These are phyloP conservation scores for Apiospora kogelbergensis DNA, from an alignment of 2,329 filamentous ascomycete genomes.

Conservation along the genomic window DNA sequence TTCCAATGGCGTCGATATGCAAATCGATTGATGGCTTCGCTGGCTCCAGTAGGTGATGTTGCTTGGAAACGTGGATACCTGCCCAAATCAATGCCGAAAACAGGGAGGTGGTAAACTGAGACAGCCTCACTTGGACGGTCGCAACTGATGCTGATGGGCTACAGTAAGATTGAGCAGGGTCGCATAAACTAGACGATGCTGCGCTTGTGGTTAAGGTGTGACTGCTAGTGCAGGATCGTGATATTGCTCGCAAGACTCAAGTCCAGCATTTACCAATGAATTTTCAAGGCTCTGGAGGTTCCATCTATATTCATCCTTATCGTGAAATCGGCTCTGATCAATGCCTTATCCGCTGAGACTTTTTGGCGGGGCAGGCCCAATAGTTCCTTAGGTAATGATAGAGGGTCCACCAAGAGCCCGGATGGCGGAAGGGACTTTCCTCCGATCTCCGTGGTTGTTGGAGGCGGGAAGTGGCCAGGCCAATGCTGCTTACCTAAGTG, in stretches of 20 bases:
- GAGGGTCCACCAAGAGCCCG: background rate
- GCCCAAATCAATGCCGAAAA: background rate
- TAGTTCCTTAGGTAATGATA: background rate
- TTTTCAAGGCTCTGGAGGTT: slow-evolving; percentile 8
- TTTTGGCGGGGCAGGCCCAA: slow-evolving; percentile 1
- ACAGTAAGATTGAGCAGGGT: background rate
- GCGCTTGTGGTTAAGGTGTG: background rate
- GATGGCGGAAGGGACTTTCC: background rate
- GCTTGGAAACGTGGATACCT: slow-evolving; percentile 5
- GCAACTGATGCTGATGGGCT: background rate
- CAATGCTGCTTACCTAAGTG: background rate
- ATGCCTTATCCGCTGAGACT: slow-evolving; percentile 2
- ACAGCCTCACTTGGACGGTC: background rate
- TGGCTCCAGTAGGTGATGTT: slow-evolving; percentile 9
- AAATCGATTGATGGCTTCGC: slow-evolving; percentile 7
- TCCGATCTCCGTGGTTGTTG: background rate
- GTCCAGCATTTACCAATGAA: slow-evolving; percentile 10
- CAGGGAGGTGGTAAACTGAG: background rate
- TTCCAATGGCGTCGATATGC: slow-evolving; percentile 11
- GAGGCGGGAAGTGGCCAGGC: background rate
- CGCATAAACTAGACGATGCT: background rate
- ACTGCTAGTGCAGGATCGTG: slow-evolving; percentile 5
- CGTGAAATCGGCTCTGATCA: background rate
- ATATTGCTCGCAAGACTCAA: background rate
- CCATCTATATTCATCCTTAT: slow-evolving; percentile 5